Conservation (phyloP, 768 basidiomycete genomes). For the Lactarius deliciosus region DNA sequence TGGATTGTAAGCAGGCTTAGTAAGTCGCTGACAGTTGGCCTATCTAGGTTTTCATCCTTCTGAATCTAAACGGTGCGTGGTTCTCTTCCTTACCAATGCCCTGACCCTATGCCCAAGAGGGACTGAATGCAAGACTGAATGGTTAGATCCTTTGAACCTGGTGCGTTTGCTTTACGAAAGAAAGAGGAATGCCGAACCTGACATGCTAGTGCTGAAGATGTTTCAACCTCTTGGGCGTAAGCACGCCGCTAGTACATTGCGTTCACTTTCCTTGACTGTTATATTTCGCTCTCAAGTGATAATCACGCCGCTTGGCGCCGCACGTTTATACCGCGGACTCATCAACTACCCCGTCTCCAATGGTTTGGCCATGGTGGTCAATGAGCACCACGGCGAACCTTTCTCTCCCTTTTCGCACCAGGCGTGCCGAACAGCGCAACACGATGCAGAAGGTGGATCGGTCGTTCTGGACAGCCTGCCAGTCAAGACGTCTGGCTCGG, state of each 20-base stretch:
- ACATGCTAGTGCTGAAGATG: constrained; percentile 10
- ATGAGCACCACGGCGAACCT: background rate
- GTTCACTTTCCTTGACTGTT: background rate
- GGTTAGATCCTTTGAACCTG: constrained; percentile 19
- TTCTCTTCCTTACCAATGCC: background rate
- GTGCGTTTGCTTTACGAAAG: constrained; percentile 4
- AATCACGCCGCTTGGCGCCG: constrained; percentile 15
- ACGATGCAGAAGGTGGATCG: background rate
- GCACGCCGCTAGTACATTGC: background rate
- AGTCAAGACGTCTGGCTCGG: background rate
- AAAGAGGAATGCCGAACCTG: background rate
- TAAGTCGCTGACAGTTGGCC: background rate
- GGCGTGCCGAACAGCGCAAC: background rate
- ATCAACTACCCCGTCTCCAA: background rate
- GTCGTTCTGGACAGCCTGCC: background rate
- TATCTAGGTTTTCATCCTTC: constrained; percentile 18
- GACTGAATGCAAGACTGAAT: no score
- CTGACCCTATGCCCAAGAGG: background rate
- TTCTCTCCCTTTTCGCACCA: no score
- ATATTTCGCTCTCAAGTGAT: constrained; percentile 8
- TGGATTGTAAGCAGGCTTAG: background rate
- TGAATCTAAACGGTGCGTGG: constrained; percentile 24
- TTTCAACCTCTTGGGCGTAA: constrained; percentile 19
- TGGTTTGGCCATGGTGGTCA: background rate
- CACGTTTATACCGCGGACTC: constrained; percentile 24